Evolutionary conservation across 2,329 filamentous ascomycete species (phyloP), one percentile per base, ranked within the genome.

Genomic region (Ceratocystis papillata): DNA sequence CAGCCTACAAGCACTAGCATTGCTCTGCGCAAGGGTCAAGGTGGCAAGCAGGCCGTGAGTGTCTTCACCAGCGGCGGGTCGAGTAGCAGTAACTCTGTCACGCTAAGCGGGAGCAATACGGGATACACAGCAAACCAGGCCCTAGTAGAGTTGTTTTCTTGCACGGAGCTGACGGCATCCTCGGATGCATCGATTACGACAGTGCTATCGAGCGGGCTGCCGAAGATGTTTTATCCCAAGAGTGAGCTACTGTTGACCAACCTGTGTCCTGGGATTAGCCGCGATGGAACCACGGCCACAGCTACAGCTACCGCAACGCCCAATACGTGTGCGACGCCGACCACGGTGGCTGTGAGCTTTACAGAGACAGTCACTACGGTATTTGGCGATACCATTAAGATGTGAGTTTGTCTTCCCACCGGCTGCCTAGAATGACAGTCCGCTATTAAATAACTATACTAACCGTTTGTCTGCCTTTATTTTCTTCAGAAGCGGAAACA

Each of bases 351-450:
- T 69, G 80, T 74, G 69, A 77, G 74, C 70, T 79, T 75, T 73
- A 76, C 75, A 71, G 75, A 73, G 73, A 75, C 62, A 71, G 78
- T 71, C 69, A 77, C 70, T 72, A 81, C 76, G 70, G 75, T 61
- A 72, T 81, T 72, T 73, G 81, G 74, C 71, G 78, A 74, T 73
- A 83, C 70, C 72, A 79, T 78, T 78, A 81, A 74, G 77, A 75
- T 75, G 22, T 83, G 1, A 80, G 81, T 44, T 22, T 45, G 3
- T 0, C 6, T 44, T 6, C 25, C 6, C 17, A 17, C 3, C 25
- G 8, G 6, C 17, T 45, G 6, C 48, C n/a, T 63, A 45, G 28
- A 30, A 46, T 12, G 7, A n/a, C 25, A 15, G 7, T 12, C 37
- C 37, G 37, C 4, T 17, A 1, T 66, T 50, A 37, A 17, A 65